These are phyloP conservation scores for Boletus patriciae DNA, from an alignment of 768 basidiomycete species.

Conservation along the genomic window DNA sequence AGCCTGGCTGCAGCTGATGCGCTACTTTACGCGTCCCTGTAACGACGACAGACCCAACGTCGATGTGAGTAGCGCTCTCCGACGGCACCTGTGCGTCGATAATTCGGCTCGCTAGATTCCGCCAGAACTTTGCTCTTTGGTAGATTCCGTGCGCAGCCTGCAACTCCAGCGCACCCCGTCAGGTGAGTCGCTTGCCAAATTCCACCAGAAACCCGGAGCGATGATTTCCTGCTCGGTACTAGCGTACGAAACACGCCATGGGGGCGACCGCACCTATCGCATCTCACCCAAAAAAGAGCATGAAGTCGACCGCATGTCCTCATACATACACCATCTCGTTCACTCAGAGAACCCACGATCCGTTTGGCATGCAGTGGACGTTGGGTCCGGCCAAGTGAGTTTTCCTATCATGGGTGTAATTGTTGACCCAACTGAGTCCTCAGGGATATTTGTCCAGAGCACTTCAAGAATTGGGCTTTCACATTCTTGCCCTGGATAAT, in stretches of 20 bases:
- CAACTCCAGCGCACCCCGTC: conserved; percentile 27
- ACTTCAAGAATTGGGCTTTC: conserved; percentile 36
- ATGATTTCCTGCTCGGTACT: background rate
- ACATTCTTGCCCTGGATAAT: conserved; percentile 68
- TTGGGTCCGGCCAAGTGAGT: conserved; percentile 70
- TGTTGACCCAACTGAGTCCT: background rate
- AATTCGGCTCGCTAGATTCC: conserved; percentile 22
- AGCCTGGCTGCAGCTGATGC: conserved; percentile 28
- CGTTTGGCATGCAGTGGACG: conserved; percentile 57
- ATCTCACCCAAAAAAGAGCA: conserved; percentile 80
- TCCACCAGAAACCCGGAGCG: background rate
- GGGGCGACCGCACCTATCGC: conserved; percentile 35
- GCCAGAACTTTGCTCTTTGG: conserved; percentile 17
- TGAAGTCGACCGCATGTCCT: conserved; percentile 65
- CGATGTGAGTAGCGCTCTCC: conserved; percentile 16
- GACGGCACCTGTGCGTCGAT: background rate
- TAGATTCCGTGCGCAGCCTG: conserved; percentile 26
- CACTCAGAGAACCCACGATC: conserved; percentile 25
- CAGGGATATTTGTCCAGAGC: conserved; percentile 66
- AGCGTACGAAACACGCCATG: conserved; percentile 9
- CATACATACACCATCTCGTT: conserved; percentile 45
- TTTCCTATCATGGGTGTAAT: background rate
- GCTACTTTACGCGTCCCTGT: conserved; percentile 19
- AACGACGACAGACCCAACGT: conserved; percentile 2
- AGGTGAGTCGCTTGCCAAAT: conserved; percentile 10